Percentiles rank a stretch among this genome's conserved stretches.
phyloP scores from a whole-genome alignment of 345 rosid species.

The Lenwebbia sp. region DNA sequence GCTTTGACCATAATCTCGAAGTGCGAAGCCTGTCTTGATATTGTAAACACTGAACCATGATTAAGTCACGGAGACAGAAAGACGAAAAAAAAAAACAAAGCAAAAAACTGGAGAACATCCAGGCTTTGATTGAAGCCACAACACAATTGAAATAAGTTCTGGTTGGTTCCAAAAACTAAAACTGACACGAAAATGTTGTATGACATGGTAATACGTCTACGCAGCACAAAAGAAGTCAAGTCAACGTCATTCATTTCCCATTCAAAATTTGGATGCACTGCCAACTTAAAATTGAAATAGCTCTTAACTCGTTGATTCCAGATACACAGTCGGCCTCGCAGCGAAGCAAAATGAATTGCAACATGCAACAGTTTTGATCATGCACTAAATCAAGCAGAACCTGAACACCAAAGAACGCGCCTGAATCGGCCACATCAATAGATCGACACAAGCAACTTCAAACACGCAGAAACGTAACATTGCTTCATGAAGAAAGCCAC shows the following conservation, averaged over 20 bases:
- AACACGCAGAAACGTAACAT: not conserved
- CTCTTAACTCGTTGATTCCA: too few relatives aligned
- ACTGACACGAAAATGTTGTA: not conserved
- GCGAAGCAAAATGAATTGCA: not conserved
- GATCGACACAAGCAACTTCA: not conserved
- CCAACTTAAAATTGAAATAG: not conserved
- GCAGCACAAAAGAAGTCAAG: not conserved
- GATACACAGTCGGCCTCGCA: not conserved
- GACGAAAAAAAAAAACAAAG: not conserved
- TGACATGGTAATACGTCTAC: not conserved
- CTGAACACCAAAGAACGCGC: slow-evolving; percentile 31
- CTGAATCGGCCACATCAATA: slow-evolving; percentile 39
- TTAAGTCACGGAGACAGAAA: not conserved
- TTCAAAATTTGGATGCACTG: not conserved
- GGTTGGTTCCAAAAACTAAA: not conserved
- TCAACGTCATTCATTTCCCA: not conserved
- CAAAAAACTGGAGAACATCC: not conserved
- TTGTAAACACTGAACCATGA: not conserved
- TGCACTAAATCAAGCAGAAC: not conserved
- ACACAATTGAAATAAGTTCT: not conserved
- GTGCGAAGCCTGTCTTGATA: not conserved
- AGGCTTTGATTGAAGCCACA: not conserved
- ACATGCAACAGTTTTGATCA: not conserved
- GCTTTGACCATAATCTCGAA: not conserved
- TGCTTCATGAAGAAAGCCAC: not conserved